These are phyloP conservation scores for Magnolia changhungtana DNA, from an alignment of 164 flowering plant species.

Conservation along the genomic window DNA sequence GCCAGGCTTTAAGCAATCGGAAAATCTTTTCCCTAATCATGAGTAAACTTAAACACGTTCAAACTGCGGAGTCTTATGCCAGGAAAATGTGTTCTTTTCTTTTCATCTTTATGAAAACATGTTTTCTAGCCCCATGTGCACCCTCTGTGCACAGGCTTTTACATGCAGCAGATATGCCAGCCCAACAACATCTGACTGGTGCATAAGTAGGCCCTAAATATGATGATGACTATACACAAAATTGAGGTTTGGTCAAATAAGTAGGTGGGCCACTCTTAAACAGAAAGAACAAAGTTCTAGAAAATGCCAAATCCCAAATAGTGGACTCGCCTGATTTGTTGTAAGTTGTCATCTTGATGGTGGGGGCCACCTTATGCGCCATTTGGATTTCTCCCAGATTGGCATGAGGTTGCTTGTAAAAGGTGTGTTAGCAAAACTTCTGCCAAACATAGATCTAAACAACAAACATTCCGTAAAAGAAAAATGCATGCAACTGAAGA, in stretches of 20 bases:
- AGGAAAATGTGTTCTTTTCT: neutral
- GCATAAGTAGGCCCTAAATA: neutral
- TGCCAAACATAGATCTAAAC: neutral
- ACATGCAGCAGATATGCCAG: neutral
- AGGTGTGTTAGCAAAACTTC: neutral
- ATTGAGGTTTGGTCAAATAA: neutral
- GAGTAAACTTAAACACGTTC: neutral
- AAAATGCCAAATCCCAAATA: neutral
- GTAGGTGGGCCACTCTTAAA: neutral
- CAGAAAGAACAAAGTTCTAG: neutral
- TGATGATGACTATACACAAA: neutral
- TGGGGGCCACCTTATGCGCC: neutral
- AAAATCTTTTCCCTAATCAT: neutral
- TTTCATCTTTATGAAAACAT: neutral
- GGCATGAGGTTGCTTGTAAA: neutral
- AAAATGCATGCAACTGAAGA: neutral
- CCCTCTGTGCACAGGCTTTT: neutral
- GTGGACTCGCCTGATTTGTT: neutral
- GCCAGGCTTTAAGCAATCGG: neutral
- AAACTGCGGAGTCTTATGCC: neutral
- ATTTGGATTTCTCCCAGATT: neutral
- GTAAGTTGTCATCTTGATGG: neutral
- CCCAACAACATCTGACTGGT: neutral
- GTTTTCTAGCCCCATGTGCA: neutral
- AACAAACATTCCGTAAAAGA: neutral